Base-by-base conservation (phyloP, 208 protist species). In the Vickermania spadyakhi region DNA sequence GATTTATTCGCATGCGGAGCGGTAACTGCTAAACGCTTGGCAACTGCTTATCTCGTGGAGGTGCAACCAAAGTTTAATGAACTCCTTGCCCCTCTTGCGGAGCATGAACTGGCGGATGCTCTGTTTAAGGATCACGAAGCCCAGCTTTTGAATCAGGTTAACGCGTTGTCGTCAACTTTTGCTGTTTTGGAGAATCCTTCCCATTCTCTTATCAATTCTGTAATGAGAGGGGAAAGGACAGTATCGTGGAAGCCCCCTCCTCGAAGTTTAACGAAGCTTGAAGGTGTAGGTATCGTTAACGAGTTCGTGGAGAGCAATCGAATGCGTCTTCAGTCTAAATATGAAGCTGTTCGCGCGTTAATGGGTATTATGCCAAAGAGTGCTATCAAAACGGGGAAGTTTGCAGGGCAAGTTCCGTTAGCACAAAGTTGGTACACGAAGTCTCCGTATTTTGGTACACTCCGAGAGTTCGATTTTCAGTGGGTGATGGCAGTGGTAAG, bases 241-340 rank as follows among this genome's bases (percentile, higher is more conserved):
- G 14, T 26, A 22, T 23, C 21, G 41, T 91, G 84, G 88, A 62
- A 51, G 25, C 82, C 81, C 2, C 82, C 88, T 0, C 50, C 70
- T 3, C 66, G 67, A 0, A 29, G 27, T 14, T 58, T 86, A 21
- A 72, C 75, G 2, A 69, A 69, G 30, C 42, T 87, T 41, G 76
- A 84, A 21, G 89, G 85, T 1, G 85, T 95, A 0, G 64, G 61
- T 3, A 72, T 91, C 28, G 78, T 72, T 5, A 92, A 92, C 60
- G 77, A 87, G 51, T 95, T 95, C 81, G 79, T 95, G 13, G 79
- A 86, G 41, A 82, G 87, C 60, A 92, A 95, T 58, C 66, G 81
- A 0, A 42, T 72, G 2, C 83, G 83, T 5, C 57, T 95, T 3
- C 59, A 70, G 26, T 80, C 70, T 25, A 71, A 57, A 1, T 89